A percentile compares a stretch with the other conserved stretches of the same genome.
Conservation (phyloP, 31 red algal species). For the Asparagopsis taxiformis region DNA sequence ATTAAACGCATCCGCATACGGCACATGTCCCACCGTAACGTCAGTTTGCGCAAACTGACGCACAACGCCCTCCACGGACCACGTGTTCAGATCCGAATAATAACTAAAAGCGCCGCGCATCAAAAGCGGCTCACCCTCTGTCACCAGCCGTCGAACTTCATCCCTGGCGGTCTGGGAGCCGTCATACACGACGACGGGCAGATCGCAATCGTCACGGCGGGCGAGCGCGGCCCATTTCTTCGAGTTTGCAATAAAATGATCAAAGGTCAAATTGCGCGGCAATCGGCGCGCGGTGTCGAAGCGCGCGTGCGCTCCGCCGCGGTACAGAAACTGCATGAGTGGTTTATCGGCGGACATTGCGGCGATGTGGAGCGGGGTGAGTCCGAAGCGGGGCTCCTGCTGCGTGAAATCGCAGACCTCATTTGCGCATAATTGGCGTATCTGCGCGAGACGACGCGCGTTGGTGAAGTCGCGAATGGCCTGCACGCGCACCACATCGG, state of each 20-base stretch:
- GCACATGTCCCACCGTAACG: slow-evolving; percentile 70
- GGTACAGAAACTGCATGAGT: slow-evolving; percentile 10
- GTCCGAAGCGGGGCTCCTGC: slow-evolving; percentile 30
- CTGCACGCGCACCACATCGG: slow-evolving; percentile 23
- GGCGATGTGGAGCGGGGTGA: slow-evolving; percentile 55
- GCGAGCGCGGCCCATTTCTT: slow-evolving; percentile 11
- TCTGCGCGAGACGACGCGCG: slow-evolving; percentile 21
- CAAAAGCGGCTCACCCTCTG: slow-evolving; percentile 70
- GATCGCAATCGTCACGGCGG: slow-evolving; percentile 45
- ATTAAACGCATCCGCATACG: slow-evolving; percentile 62
- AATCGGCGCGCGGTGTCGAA: slow-evolving; percentile 43
- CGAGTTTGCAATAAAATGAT: slow-evolving; percentile 52
- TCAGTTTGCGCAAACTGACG: slow-evolving; percentile 17
- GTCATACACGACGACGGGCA: slow-evolving; percentile 46
- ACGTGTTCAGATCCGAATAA: slow-evolving; percentile 14
- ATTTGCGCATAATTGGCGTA: slow-evolving; percentile 17
- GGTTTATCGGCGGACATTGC: slow-evolving; percentile 12
- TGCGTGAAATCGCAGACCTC: slow-evolving; percentile 14
- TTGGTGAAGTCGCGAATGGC: slow-evolving; percentile 40
- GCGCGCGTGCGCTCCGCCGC: slow-evolving; percentile 23
- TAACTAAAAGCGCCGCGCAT: slow-evolving; percentile 56
- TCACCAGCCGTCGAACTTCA: slow-evolving; percentile 48
- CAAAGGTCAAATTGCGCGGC: slow-evolving; percentile 55
- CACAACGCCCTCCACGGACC: slow-evolving; percentile 19
- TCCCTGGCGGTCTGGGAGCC: slow-evolving; percentile 1